These are phyloP conservation scores for Blastobotrys muscicola DNA, from an alignment of 805 yeast genomes.

Conservation along the genomic window DNA sequence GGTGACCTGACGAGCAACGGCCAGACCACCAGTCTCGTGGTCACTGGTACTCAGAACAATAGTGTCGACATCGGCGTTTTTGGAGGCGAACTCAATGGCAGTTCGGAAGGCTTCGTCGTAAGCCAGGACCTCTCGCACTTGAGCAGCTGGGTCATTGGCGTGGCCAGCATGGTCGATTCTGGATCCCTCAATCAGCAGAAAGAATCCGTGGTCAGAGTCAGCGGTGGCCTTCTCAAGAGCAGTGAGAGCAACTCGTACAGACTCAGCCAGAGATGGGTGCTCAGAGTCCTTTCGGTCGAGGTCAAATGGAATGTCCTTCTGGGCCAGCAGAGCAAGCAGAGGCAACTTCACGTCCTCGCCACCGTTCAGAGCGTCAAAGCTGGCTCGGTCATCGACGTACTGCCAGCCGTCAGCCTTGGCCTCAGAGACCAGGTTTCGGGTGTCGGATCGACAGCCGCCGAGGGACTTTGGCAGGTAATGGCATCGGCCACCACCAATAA, in stretches of 20 bases:
- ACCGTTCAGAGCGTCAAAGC: conserved; percentile 45
- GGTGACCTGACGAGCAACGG: conserved; percentile 71
- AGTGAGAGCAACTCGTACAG: conserved; percentile 62
- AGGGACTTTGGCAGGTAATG: conserved; percentile 54
- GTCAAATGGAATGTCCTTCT: conserved; percentile 74
- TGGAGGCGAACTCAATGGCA: conserved; percentile 55
- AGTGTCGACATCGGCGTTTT: conserved; percentile 63
- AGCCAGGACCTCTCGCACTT: conserved; percentile 82
- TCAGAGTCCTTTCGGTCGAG: conserved; percentile 54
- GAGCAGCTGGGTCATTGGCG: conserved; percentile 88
- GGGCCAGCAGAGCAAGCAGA: conserved; percentile 64
- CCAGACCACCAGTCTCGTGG: conserved; percentile 94
- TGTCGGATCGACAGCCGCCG: conserved; percentile 67
- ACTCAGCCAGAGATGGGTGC: conserved; percentile 74
- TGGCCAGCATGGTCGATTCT: conserved; percentile 96
- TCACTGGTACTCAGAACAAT: conserved; percentile 76
- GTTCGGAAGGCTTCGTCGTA: conserved; percentile 74
- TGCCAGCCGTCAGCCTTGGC: conserved; percentile 55
- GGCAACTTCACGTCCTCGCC: conserved; percentile 69
- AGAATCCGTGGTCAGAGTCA: conserved; percentile 75
- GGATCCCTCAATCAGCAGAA: conserved; percentile 81
- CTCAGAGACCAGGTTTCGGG: conserved; percentile 54
- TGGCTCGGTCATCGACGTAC: conserved; percentile 43
- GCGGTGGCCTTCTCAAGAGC: conserved; percentile 58
- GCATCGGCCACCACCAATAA: conserved; percentile 88